Percentiles rank a stretch among this genome's conserved stretches.
These are phyloP conservation scores for Fusarium oligoseptatum DNA, from an alignment of 2,329 filamentous ascomycete genomes.

Conservation along the genomic window DNA sequence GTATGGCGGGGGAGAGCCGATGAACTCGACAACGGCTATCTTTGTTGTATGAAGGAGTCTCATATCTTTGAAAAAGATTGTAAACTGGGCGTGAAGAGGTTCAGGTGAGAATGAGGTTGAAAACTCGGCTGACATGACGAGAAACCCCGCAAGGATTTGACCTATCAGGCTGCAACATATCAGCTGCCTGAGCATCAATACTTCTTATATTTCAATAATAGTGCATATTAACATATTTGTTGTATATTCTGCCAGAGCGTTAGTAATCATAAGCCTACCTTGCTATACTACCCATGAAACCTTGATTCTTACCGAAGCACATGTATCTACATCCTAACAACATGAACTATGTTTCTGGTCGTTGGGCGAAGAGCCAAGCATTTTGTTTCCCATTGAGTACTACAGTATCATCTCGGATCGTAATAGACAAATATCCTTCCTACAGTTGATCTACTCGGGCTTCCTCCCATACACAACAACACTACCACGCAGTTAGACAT, in stretches of 20 bases:
- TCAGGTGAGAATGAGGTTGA: background rate
- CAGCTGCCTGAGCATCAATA: background rate
- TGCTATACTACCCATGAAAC: too few relatives aligned
- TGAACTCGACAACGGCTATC: background rate
- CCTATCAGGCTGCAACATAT: background rate
- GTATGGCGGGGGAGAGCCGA: background rate
- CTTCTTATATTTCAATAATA: background rate
- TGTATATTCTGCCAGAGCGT: too few relatives aligned
- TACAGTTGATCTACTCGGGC: background rate
- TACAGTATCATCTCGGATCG: too few relatives aligned
- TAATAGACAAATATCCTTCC: background rate
- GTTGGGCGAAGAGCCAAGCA: too few relatives aligned
- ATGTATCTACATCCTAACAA: too few relatives aligned
- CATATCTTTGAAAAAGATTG: background rate
- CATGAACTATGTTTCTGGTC: too few relatives aligned
- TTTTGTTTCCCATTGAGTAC: too few relatives aligned
- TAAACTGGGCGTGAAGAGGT: background rate
- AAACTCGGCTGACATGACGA: background rate
- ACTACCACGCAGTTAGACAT: background rate
- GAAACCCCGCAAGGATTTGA: background rate
- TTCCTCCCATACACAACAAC: slow-evolving; percentile 17
- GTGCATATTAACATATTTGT: background rate
- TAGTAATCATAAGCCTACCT: background rate
- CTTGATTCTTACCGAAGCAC: too few relatives aligned
- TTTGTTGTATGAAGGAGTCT: background rate